These are phyloP conservation scores for Lactarius akahatsu DNA, from an alignment of 768 basidiomycete species.

Conservation along the genomic window DNA sequence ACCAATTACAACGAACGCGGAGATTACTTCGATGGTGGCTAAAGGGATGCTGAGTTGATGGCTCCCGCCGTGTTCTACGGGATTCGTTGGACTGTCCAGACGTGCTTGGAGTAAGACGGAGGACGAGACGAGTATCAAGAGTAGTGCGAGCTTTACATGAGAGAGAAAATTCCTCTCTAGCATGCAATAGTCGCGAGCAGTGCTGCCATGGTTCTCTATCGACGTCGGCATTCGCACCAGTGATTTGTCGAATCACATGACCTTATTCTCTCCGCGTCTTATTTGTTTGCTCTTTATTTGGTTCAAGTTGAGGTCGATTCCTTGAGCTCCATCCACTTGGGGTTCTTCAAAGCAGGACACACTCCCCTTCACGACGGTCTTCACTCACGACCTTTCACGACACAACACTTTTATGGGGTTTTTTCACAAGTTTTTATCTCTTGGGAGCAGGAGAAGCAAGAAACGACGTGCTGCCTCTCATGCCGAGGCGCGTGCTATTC, in stretches of 20 bases:
- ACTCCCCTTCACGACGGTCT: not conserved
- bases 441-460: slow-evolving; percentile 63
- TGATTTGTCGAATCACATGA: slow-evolving; percentile 12
- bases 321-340: not conserved
- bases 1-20: slow-evolving; percentile 52
- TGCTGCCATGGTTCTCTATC: slow-evolving; percentile 38
- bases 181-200: slow-evolving; percentile 76
- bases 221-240: slow-evolving; percentile 28
- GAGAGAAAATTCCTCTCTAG: slow-evolving; percentile 73
- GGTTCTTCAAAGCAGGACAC: not conserved
- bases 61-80: slow-evolving; percentile 29
- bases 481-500: slow-evolving; percentile 8
- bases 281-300: slow-evolving; percentile 23
- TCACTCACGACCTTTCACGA: slow-evolving; percentile 1
- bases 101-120: slow-evolving; percentile 63
- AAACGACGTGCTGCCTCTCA: slow-evolving; percentile 32
- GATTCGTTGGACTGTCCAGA: slow-evolving; percentile 28
- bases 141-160: slow-evolving; percentile 62
- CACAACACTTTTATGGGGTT: slow-evolving; percentile 53
- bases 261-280: not conserved
- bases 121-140: slow-evolving; percentile 61
- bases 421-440: slow-evolving; percentile 66
- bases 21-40: slow-evolving; percentile 52
- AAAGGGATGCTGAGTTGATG: slow-evolving; percentile 44
- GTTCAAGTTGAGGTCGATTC: slow-evolving; percentile 12